Conservation (phyloP, 179 eudicot species). For the Amaranthus tricolor region DNA sequence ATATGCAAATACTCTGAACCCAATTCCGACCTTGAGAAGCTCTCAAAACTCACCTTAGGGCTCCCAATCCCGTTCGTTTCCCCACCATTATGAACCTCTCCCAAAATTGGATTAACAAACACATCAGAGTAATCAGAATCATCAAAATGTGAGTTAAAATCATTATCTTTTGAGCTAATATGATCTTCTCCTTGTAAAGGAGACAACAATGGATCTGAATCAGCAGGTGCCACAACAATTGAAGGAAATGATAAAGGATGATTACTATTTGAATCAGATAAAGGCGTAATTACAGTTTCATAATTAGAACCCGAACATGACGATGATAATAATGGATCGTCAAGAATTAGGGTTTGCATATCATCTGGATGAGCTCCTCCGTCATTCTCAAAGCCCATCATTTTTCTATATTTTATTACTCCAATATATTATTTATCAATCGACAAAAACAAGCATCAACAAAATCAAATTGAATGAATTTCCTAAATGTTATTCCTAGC, state of each 20-base stretch:
- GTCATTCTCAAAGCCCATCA: conserved; percentile 47
- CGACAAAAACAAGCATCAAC: background rate
- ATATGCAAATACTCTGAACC: conserved; percentile 54
- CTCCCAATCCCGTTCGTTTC: conserved; percentile 35
- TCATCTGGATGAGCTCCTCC: conserved; percentile 29
- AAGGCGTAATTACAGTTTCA: conserved; percentile 48
- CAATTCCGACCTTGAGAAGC: background rate
- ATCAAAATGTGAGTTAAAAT: conserved; percentile 25
- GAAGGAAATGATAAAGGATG: conserved; percentile 43
- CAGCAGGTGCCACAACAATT: conserved; percentile 35
- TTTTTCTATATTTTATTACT: conserved; percentile 1
- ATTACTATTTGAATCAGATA: conserved; percentile 39
- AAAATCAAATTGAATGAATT: conserved; percentile 1
- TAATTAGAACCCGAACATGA: conserved; percentile 41
- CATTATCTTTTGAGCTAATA: conserved; percentile 22
- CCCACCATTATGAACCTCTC: conserved; percentile 24
- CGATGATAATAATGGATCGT: conserved; percentile 40
- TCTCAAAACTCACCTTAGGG: conserved; percentile 9
- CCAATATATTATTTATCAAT: background rate
- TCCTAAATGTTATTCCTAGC: background rate
- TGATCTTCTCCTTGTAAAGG: conserved; percentile 22
- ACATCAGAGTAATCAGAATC: conserved; percentile 43
- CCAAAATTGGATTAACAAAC: conserved; percentile 30
- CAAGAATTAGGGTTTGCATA: conserved; percentile 40
- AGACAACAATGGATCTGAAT: conserved; percentile 61